phyloP scores from a whole-genome alignment of 2,329 filamentous ascomycete species.

The Atkinsonella hypoxylon region DNA sequence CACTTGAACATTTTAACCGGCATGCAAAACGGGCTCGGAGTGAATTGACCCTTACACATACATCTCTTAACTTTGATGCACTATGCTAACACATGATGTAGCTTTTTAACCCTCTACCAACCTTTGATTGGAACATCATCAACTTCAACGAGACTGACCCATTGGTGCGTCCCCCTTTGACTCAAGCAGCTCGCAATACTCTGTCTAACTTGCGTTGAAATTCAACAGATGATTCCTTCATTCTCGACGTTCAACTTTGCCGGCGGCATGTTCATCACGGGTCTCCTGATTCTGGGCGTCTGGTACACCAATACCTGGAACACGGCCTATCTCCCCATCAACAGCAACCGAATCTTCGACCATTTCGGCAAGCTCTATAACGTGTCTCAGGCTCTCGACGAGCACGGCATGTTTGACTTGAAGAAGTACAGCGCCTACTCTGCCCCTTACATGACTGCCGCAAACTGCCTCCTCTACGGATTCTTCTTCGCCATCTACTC shows the following conservation, averaged over 20 bases:
- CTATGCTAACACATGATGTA: background rate
- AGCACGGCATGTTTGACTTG: conserved; percentile 23
- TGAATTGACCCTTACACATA: background rate
- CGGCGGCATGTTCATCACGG: conserved; percentile 17
- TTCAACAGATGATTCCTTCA: conserved; percentile 19
- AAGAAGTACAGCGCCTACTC: conserved; percentile 29
- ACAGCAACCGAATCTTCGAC: conserved; percentile 27
- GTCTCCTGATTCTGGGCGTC: conserved; percentile 18
- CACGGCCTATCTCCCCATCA: conserved; percentile 28
- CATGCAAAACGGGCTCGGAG: conserved; percentile 24
- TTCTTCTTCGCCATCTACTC: conserved; percentile 30
- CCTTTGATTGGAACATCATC: conserved; percentile 32
- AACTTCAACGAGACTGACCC: conserved; percentile 19
- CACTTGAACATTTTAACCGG: conserved; percentile 26
- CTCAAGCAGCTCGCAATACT: background rate
- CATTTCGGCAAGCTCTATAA: conserved; percentile 27
- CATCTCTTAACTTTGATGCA: background rate
- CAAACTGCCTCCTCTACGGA: conserved; percentile 23
- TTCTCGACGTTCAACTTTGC: conserved; percentile 25
- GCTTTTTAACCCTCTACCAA: conserved; percentile 26
- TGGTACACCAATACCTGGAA: conserved; percentile 24
- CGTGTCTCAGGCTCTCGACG: conserved; percentile 22
- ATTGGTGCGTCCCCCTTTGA: conserved; percentile 10
- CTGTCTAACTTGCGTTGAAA: background rate
- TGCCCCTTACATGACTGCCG: conserved; percentile 28